These are phyloP conservation scores for Ogataea hybrid DNA, from an alignment of 1,139 yeast genomes.

Conservation along the genomic window DNA sequence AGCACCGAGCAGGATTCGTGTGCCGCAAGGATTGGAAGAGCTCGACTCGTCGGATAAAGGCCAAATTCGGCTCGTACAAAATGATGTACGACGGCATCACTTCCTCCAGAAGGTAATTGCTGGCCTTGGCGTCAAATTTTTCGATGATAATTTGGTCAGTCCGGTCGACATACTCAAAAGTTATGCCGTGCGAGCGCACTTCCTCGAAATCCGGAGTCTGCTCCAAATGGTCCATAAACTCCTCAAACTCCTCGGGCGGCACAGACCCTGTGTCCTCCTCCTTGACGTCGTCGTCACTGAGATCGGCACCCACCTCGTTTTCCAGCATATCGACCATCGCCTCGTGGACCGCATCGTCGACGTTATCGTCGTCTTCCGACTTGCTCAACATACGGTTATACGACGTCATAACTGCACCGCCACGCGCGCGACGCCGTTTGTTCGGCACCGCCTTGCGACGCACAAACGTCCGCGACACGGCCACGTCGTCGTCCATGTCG, in stretches of 20 bases:
- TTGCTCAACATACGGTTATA: constrained; percentile 36
- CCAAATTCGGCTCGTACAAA: constrained; percentile 83
- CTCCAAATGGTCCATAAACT: constrained; percentile 14
- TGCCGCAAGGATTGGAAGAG: constrained; percentile 66
- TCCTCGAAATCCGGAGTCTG: constrained; percentile 12
- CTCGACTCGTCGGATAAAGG: constrained; percentile 82
- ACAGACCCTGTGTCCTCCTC: background rate
- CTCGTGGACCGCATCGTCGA: constrained; percentile 34
- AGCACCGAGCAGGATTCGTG: constrained; percentile 60
- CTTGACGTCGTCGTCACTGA: constrained; percentile 27
- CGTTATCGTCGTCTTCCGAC: constrained; percentile 14
- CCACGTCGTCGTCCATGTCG: constrained; percentile 27
- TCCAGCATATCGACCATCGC: constrained; percentile 26
- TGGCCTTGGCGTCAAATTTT: constrained; percentile 54
- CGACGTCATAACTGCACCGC: constrained; percentile 67
- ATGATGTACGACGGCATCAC: constrained; percentile 75
- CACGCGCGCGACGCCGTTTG: constrained; percentile 79
- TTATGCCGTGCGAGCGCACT: constrained; percentile 2
- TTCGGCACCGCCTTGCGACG: constrained; percentile 42
- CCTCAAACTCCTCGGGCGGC: constrained; percentile 24
- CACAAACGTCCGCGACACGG: constrained; percentile 50
- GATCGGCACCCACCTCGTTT: constrained; percentile 23
- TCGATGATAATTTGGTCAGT: constrained; percentile 58
- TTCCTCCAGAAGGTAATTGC: constrained; percentile 62
- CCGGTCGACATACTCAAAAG: constrained; percentile 37